A percentile compares a stretch with the other conserved stretches of the same genome.
Conservation (phyloP, 202 grass and related monocot genomes). For the Tripidium arundinaceum region DNA sequence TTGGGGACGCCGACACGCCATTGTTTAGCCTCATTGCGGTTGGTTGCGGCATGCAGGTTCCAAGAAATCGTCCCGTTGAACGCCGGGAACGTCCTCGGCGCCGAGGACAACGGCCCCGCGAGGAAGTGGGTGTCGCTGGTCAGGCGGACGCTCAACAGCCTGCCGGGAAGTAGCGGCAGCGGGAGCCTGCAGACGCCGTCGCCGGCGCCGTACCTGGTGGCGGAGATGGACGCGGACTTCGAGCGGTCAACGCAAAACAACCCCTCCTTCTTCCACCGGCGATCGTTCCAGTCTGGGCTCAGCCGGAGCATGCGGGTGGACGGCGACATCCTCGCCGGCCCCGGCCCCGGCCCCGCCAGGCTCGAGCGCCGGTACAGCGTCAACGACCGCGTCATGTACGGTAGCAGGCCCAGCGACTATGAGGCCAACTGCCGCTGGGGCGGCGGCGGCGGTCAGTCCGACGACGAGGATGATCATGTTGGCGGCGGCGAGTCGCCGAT, state of each 20-base stretch:
- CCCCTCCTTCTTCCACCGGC: slow-evolving; percentile 55
- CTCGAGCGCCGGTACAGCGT: slow-evolving; percentile 79
- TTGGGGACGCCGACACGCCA: background rate
- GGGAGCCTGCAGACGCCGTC: slow-evolving; percentile 66
- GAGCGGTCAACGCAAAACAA: slow-evolving; percentile 52
- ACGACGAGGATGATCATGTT: slow-evolving; percentile 46
- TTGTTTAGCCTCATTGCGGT: background rate
- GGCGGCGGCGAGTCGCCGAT: slow-evolving; percentile 46
- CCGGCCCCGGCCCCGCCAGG: slow-evolving; percentile 47
- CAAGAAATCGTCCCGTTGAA: slow-evolving; percentile 90
- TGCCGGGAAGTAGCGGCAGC: slow-evolving; percentile 41
- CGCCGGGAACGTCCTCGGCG: slow-evolving; percentile 82
- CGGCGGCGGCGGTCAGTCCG: slow-evolving; percentile 26
- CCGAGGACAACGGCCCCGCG: slow-evolving; percentile 88
- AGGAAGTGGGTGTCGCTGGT: slow-evolving; percentile 85
- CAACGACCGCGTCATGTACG: slow-evolving; percentile 71
- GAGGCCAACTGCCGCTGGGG: slow-evolving; percentile 64
- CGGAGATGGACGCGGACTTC: slow-evolving; percentile 77
- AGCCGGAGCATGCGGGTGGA: slow-evolving; percentile 72
- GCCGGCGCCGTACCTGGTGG: slow-evolving; percentile 56
- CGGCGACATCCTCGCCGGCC: slow-evolving; percentile 41
- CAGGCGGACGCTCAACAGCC: slow-evolving; percentile 72
- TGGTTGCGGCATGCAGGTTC: slow-evolving; percentile 36
- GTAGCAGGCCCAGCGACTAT: slow-evolving; percentile 73
- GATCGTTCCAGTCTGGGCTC: slow-evolving; percentile 70